A percentile compares a stretch with the other conserved stretches of the same genome.
phyloP scores from a whole-genome alignment of 106 monocot genomes.

The Dactylorhiza incarnata region DNA sequence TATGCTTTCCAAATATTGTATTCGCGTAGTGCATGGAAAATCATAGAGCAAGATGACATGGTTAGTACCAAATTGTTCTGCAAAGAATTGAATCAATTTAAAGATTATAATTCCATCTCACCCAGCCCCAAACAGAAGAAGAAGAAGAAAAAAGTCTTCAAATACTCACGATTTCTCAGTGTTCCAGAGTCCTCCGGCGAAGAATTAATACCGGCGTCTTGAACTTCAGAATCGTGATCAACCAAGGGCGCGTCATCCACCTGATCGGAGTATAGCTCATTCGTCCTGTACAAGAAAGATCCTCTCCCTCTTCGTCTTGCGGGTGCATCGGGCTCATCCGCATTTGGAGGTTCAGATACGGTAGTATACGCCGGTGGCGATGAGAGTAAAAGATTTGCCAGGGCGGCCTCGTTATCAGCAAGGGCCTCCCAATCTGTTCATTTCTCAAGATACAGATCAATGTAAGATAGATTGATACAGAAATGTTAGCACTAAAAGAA shows the following conservation, averaged over 20 bases:
- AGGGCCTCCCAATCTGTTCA: conserved; percentile 50
- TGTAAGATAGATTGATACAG: not conserved
- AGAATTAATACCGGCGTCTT: conserved; percentile 6
- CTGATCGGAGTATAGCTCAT: conserved; percentile 53
- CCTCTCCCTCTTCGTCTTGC: conserved; percentile 36
- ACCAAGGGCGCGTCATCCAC: conserved; percentile 5
- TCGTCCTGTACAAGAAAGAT: conserved; percentile 33
- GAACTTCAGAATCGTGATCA: conserved; percentile 13
- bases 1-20: conserved; percentile 63
- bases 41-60: conserved; percentile 85
- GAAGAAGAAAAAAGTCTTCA: too few species aligned
- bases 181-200: not conserved
- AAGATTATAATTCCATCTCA: too few species aligned
- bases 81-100: not conserved
- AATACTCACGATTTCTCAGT: conserved; percentile 9
- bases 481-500: not conserved
- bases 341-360: not conserved
- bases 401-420: conserved; percentile 17
- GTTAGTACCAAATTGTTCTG: conserved; percentile 44
- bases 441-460: not conserved
- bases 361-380: not conserved
- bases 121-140: not conserved
- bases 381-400: conserved; percentile 8
- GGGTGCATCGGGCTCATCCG: not conserved
- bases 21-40: conserved; percentile 56